Evolutionary conservation across 306 rosid genomes (phyloP), one percentile per base, ranked within the genome.

Genomic region (Cucurbita argyrosperma): DNA sequence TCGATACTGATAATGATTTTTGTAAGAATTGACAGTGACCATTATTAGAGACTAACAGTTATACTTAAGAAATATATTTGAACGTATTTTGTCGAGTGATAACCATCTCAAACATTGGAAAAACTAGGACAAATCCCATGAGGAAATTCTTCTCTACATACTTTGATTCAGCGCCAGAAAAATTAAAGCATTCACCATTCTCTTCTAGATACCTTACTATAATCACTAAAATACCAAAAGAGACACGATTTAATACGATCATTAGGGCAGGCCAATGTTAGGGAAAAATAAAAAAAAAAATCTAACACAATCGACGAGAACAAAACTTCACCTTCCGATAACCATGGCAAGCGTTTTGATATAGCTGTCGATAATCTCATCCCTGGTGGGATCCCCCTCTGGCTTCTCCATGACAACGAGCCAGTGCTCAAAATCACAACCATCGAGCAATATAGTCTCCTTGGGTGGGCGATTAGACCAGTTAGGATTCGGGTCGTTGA

Each of bases 351-450:
- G 81, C 2, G 92, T 95, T 84, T 89, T 91, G 77, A 95, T 91
- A 61, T 87, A 95, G 51, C 80, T 64, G 8, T 91, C 88, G 35
- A 95, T 95, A 76, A 91, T 89, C 2, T 95, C 96, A 12, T 95
- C 97, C 71, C 99, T 84, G 0, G 96, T 89, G 8, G 86, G 82
- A 0, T 83, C 86, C 14, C 88, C 96, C 74, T 83, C 91, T 2
- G 99, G 99, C 57, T 87, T 86, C 77, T 95, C 99, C 93, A 95
- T 42, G 39, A 95, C 97, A 11, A 95, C 83, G 64, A 95, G 96
- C 99, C 99, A 95, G 82, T 95, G 99, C 78, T 95, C 96, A 62
- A 89, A 95, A 80, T 95, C 97, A 74, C 97, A 95, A 2, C 99
- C 99, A 53, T 95, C 99, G 56, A 91, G 96, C 67, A 95, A 76